Evolutionary conservation across 192 early-diverging fungal species (phyloP).

Genomic region (Gigaspora rosea): DNA sequence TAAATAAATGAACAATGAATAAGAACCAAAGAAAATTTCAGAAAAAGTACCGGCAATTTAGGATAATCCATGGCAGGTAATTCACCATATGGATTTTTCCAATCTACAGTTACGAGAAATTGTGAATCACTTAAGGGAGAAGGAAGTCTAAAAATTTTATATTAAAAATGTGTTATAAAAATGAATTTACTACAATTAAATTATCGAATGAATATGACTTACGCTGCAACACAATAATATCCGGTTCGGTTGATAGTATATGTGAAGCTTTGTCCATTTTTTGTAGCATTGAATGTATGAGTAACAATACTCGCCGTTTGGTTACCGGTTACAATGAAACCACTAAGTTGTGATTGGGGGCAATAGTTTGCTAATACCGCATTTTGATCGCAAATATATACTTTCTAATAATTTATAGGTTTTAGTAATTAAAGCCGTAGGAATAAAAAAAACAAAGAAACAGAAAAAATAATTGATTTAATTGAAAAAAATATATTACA

Average conservation of each 20-base stretch:
- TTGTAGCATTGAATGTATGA: slow-evolving; percentile 38
- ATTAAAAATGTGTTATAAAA: no score
- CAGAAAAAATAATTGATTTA: not conserved
- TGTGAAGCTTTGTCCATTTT: slow-evolving; percentile 48
- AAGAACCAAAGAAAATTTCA: no score
- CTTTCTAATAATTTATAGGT: no score
- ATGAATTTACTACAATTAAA: no score
- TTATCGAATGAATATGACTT: no score
- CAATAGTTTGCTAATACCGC: no score
- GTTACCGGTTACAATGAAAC: slow-evolving; percentile 27
- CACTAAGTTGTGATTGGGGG: slow-evolving; percentile 30
- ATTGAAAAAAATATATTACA: not conserved
- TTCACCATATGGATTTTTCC: slow-evolving; percentile 80
- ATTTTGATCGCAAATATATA: no score
- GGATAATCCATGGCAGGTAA: slow-evolving; percentile 88
- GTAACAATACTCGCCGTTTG: slow-evolving; percentile 19
- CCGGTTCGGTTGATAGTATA: slow-evolving; percentile 79
- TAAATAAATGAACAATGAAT: no score
- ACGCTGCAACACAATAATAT: slow-evolving; percentile 75
- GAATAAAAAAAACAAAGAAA: not conserved
- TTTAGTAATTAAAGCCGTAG: not conserved
- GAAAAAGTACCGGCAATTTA: slow-evolving; percentile 64
- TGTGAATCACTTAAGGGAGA: not conserved
- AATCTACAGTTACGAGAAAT: slow-evolving; percentile 63
- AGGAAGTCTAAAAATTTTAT: no score